Evolutionary conservation across 2,329 filamentous ascomycete species (phyloP), one percentile per base, ranked within the genome.

Genomic region (Helminthosporium solani): DNA sequence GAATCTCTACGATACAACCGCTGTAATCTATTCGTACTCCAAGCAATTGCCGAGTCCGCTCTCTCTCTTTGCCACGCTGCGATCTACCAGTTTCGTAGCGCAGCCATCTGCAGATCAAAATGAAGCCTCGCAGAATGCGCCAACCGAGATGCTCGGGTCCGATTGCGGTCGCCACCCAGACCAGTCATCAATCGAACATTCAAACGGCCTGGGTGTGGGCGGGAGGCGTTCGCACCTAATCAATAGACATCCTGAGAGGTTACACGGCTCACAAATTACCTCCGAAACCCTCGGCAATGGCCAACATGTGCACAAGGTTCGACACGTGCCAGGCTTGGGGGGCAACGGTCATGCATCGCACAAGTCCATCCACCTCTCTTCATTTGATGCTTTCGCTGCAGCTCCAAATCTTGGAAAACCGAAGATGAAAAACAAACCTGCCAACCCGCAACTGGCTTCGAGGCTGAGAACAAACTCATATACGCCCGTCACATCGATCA

Each of bases 1-100:
- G 54, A 79, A 77, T 48, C 62, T 82, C 1, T 81, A 78, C 52
- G 68, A 71, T 51, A 70, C 63, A 33, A 50, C 61, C 14, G 52
- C 61, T n/a, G 46, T 69, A 44, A 67, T 70, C 41, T 64, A 58
- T 46, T 63, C 60, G 3, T 69, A 62, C 47, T 67, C 63, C 12
- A 66, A 61, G 41, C 59, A 61, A 16, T 56, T 68, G 33, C 60
- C 66, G 19, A 61, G 33, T 41, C 44, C 66, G 20, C 16, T 47
- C 7, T 54, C 54, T 33, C 39, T 65, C n/a, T 53, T 65, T 44
- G 42, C 53, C 27, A 44, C 54, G n/a, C 50, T 67, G 5, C 55
- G 55, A 33, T 47, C 50, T 21, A 8, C 44, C 9, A n/a, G 16
- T 9, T 18, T 7, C 15, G 18, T 15, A 8, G 30, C 33, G 23